Base-by-base conservation (phyloP, 768 basidiomycete genomes). In the Leccinum subgranulosum region DNA sequence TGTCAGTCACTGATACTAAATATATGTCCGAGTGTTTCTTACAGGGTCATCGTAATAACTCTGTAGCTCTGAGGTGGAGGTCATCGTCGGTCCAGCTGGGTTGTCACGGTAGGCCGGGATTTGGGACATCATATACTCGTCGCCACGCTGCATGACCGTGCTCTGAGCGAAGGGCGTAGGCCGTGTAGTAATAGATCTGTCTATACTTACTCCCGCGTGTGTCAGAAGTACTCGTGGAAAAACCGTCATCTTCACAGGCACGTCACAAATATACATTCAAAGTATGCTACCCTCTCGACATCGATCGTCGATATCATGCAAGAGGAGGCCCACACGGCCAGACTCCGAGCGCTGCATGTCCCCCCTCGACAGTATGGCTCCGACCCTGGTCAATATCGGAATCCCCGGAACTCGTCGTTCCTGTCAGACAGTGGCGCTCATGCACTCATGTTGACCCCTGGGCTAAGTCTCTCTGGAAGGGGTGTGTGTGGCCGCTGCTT, bases 401-500 rank as follows among this genome's bases (percentile, higher is more conserved):
- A 54, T 51, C 39, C 56, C 56, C 47, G 28, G 33, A 29, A 27
- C 41, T 31, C 21, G 19, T 15, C 14, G 17, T 36, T n/a, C 21
- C 25, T 43, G 19, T n/a, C 39, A n/a, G 17, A 39, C 23, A 10
- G 27, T 46, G 28, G 31, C 39, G n/a, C 39, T 57, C 67, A 69
- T 6, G 60, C 51, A 29, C 66, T 69, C 60, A 68, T 51, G 33
- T 69, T 70, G 2, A 58, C 56, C 41, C 68, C 69, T 25, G 60
- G 60, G 8, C 6, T 39, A 2, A 69, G 58, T 1, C 64, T 62
- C 17, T 57, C 64, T 1, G 69, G 69, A 53, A 62, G 64, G 45
- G 58, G 77, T 64, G 78, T 81, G 11, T 43, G 41, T 43, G 41
- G 41, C 41, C 41, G 41, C 64, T 83, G 81, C 64, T 84, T 85